A percentile compares a stretch with the other conserved stretches of the same genome.
Conservation (phyloP, 768 basidiomycete species). For the Pleurotus tuoliensis region DNA sequence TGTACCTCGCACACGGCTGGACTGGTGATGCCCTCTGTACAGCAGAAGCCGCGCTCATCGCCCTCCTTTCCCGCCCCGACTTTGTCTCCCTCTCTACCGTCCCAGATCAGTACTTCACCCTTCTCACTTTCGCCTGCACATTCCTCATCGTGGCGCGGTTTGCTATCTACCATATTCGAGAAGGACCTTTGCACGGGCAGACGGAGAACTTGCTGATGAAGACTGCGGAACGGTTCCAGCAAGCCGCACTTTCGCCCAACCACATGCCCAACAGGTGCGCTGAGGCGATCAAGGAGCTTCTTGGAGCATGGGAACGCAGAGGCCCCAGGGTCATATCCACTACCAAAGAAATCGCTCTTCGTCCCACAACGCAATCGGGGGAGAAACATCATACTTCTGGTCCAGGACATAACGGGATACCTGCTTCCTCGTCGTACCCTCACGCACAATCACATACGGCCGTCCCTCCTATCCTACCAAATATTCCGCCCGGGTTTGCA, state of each 20-base stretch:
- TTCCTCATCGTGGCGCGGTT: slow-evolving; percentile 42
- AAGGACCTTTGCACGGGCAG: slow-evolving; percentile 31
- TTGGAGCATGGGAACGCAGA: slow-evolving; percentile 23
- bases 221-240: slow-evolving; percentile 28
- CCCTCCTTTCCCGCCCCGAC: slow-evolving; percentile 28
- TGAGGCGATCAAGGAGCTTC: slow-evolving; percentile 32
- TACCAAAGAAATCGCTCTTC: background rate
- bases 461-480: background rate
- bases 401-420: background rate
- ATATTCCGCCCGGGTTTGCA: background rate
- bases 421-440: background rate
- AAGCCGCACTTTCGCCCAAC: slow-evolving; percentile 32
- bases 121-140: slow-evolving; percentile 35
- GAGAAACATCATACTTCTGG: too few species aligned
- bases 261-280: slow-evolving; percentile 38
- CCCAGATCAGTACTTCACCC: slow-evolving; percentile 31
- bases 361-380: background rate
- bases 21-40: slow-evolving; percentile 34
- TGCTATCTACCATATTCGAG: slow-evolving; percentile 29
- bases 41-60: slow-evolving; percentile 32
- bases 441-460: background rate
- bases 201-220: slow-evolving; percentile 32
- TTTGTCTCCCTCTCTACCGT: slow-evolving; percentile 30
- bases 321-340: slow-evolving; percentile 10
- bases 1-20: slow-evolving; percentile 29